Evolutionary conservation across 805 yeast genomes (phyloP), one percentile per base, ranked within the genome.

Genomic region (Schizosaccharomyces osmophilus): DNA sequence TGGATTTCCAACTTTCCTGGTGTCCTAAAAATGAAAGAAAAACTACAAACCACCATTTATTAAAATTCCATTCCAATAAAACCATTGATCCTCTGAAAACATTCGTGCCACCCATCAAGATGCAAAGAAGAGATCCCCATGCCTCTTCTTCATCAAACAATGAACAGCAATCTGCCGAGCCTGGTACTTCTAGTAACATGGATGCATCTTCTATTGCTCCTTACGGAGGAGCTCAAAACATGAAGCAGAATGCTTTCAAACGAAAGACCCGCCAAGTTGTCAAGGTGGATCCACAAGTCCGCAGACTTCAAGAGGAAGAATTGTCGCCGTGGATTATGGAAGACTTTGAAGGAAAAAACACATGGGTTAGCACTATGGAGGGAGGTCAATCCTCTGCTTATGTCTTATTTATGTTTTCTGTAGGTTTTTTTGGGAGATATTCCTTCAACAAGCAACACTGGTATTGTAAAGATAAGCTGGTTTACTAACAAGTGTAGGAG

Each of bases 261-360:
- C 79, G 85, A 65, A 88, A 88, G 70, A 88, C 97, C 1, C 79
- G 89, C 67, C 95, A 89, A 71, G 80, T 87, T 22, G 82, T 79
- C 66, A 79, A 83, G 32, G 81, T 87, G 69, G 87, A 87, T 68
- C 97, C 89, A 67, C 80, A 80, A 8, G 89, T 87, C 64, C 79
- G 90, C 64, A 84, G 82, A 68, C 75, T 93, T 64, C 78, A 97
- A 69, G 93, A 90, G 69, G 98, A 93, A 73, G 98, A 93, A 73
- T 87, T 84, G 70, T 90, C 86, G 68, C 98, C 98, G 0, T 93
- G 98, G 98, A 95, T 93, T 19, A 75, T 93, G 77, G 98, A 93
- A 73, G 98, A 93, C 73, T 90, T 85, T 70, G 96, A 88, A 68
- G 95, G 95, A 58, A 78, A 80, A 64, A 90, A 93, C 69, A 90